Base-by-base conservation (phyloP, 2,329 filamentous ascomycete genomes). In the Raffaelea arxii region DNA sequence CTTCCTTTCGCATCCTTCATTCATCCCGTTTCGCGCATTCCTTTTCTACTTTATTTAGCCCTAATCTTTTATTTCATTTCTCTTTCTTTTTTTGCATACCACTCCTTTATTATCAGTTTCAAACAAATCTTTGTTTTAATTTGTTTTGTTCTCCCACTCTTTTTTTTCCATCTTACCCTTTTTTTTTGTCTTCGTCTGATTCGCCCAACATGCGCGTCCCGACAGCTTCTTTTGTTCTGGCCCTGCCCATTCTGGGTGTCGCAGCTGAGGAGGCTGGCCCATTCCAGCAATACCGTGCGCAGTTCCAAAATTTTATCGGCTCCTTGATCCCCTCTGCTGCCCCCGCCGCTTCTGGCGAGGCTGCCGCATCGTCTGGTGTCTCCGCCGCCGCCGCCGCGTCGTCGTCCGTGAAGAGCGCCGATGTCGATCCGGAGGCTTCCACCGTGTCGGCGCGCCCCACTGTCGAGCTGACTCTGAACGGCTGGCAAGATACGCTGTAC, bases 401-500 rank as follows among this genome's bases (percentile, higher is more conserved):
- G 14, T 69, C 68, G 39, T 69, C 69, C 43, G 67, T 71, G 27
- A 75, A 73, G 58, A 65, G 71, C n/a, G 75, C 71, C 2, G 41
- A n/a, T 2, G 27, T 21, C 6, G 23, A 19, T 1, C 21, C 39
- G 41, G 25, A 38, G 9, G 19, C 6, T 11, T 39, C 18, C 16
- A 14, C 24, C 6, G 44, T 30, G 16, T 10, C 21, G 3, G 61
- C 64, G 40, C 64, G 66, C 52, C 70, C 72, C 41, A 67, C 82
- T 51, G 66, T 76, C 60, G 61, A 74, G 43, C 62, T 91, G 55
- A 82, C 78, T 5, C 69, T 87, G 48, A 68, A 80, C 53, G 84
- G 82, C 71, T 87, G 84, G 83, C 77, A 81, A 62, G 66, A 82
- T 23, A 77, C 80, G 3, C 69, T 91, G 50, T 80, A 77, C 59